Base-by-base conservation (phyloP, 176 grass and related monocot genomes). In the Triticum timopheevii region DNA sequence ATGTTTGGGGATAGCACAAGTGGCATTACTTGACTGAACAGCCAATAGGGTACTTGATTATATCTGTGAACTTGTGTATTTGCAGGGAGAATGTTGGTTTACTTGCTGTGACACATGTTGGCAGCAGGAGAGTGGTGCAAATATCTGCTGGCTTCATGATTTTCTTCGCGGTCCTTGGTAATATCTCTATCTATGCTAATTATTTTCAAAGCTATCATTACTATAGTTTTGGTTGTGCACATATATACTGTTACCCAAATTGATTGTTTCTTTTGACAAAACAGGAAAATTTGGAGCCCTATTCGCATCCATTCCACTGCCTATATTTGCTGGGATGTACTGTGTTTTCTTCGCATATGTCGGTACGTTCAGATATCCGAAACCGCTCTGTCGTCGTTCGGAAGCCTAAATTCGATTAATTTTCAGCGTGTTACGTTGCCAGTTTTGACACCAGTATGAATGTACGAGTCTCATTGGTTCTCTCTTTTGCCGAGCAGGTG, bases 71-170 rank as follows among this genome's bases (percentile, higher is more conserved):
- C 64, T 86, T 86, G 79, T 44, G 67, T 47, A 81, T 76, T 64
- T 80, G 4, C 79, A 98, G 97, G 75, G 94, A 98, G 73, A 98
- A 98, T 92, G 25, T 86, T 35, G 97, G 97, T 73, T 91, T 98
- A 78, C 87, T 98, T 73, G 90, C 45, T 24, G 75, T 98, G 90
- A 98, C 94, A 40, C 87, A 79, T 31, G 77, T 98, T 77, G 97
- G 97, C 66, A 98, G 85, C 33, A 82, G 94, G 67, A 92, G 94
- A 69, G 97, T 98, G 36, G 97, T 98, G 45, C 97, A 98, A 72
- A 96, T 98, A 85, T 96, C 97, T 87, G 94, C 97, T 16, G 97
- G 97, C 1, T 98, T 96, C 82, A 98, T 98, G 97, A 94, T 98
- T 80, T 98, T 98, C 90, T 98, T 98, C 49, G 91, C 97, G 44